Percentiles rank a stretch among this genome's conserved stretches.
phyloP scores from a whole-genome alignment of 2,329 filamentous ascomycete species.

The Colletotrichum simmondsii region DNA sequence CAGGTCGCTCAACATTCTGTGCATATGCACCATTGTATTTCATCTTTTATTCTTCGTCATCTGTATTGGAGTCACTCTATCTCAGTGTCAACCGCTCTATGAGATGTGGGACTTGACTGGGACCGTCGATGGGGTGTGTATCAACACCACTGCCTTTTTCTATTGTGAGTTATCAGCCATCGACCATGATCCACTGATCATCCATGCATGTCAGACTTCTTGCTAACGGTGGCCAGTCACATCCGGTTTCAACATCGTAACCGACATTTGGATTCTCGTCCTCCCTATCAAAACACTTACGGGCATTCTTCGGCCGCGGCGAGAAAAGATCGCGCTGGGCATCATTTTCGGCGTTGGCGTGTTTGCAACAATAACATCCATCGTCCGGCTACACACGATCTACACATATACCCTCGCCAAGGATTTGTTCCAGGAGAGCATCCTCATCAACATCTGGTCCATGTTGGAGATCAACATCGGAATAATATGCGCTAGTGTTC shows the following conservation, averaged over 20 bases:
- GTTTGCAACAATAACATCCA: constrained; percentile 49
- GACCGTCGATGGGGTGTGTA: constrained; percentile 47
- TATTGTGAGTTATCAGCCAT: constrained; percentile 44
- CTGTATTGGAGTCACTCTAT: constrained; percentile 50
- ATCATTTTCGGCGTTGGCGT: constrained; percentile 52
- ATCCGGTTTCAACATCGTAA: constrained; percentile 56
- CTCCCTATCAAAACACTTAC: constrained; percentile 57
- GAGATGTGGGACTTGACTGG: constrained; percentile 53
- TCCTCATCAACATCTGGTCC: constrained; percentile 54
- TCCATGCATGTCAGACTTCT: not conserved
- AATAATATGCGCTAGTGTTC: constrained; percentile 60
- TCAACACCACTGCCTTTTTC: constrained; percentile 53
- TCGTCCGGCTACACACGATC: constrained; percentile 52
- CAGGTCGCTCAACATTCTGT: constrained; percentile 42
- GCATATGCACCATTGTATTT: constrained; percentile 48
- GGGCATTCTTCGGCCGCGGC: constrained; percentile 56
- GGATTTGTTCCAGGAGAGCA: constrained; percentile 48
- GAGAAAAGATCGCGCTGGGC: constrained; percentile 62
- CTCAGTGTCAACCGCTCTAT: constrained; percentile 54
- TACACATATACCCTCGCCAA: constrained; percentile 47
- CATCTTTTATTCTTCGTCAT: constrained; percentile 52
- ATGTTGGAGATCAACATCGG: constrained; percentile 60
- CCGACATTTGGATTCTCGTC: constrained; percentile 56
- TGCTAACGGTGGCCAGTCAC: constrained; percentile 43
- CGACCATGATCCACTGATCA: not conserved